A percentile compares a stretch with the other conserved stretches of the same genome.
Evolutionary conservation across 306 rosid genomes (phyloP).

Genomic region (Lathyrus aphaca): DNA sequence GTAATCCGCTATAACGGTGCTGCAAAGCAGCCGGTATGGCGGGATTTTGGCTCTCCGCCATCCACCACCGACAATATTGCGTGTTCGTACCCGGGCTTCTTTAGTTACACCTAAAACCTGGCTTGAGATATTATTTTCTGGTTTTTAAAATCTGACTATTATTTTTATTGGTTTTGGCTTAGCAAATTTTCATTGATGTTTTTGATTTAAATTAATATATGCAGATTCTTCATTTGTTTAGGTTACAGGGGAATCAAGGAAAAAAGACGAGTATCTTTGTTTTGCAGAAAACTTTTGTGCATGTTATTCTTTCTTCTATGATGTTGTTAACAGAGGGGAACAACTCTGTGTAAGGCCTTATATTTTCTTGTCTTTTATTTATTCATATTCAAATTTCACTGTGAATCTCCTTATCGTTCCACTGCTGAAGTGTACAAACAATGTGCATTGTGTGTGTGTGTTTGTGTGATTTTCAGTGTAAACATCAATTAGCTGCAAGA

Average conservation of each 20-base stretch:
- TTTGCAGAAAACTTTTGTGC: slow-evolving; percentile 78
- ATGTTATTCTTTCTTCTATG: slow-evolving; percentile 90
- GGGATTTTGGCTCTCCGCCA: too few species aligned
- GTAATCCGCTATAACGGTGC: too few species aligned
- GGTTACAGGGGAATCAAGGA: slow-evolving; percentile 85
- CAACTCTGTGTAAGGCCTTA: slow-evolving; percentile 77
- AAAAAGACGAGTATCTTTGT: slow-evolving; percentile 81
- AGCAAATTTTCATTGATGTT: slow-evolving; percentile 2
- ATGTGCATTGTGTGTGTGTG: too few species aligned
- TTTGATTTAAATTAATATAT: background rate
- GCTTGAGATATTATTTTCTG: background rate
- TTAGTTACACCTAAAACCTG: background rate
- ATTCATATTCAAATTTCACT: slow-evolving; percentile 1
- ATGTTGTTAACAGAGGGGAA: slow-evolving; percentile 81
- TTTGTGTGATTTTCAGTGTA: slow-evolving; percentile 52
- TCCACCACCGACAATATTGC: too few species aligned
- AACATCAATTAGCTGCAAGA: slow-evolving; percentile 89
- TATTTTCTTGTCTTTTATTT: slow-evolving; percentile 28
- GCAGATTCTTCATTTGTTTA: slow-evolving; percentile 30
- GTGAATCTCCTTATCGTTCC: background rate
- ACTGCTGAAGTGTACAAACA: too few species aligned
- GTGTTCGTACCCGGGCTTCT: background rate
- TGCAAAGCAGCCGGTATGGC: too few species aligned
- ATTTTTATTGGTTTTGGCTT: background rate
- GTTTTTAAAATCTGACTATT: background rate